Percentiles rank a stretch among this genome's conserved stretches.
Evolutionary conservation across 495 filamentous ascomycete species (phyloP).

Genomic region (Parathielavia appendiculata): DNA sequence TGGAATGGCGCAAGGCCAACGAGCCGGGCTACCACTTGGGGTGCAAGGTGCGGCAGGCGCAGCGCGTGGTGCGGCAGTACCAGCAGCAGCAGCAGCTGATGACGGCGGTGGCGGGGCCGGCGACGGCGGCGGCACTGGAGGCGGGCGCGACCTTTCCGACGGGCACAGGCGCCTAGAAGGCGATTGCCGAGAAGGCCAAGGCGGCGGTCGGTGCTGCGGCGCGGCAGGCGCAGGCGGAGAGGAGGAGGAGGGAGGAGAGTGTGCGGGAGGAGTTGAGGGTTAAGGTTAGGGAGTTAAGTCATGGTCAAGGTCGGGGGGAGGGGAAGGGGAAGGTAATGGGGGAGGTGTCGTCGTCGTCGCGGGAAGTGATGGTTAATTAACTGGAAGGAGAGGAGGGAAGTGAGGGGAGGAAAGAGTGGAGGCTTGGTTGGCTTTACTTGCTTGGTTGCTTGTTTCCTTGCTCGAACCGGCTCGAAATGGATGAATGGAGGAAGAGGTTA

Average conservation of each 20-base stretch:
- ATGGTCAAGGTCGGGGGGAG: background rate
- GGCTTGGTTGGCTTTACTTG: background rate
- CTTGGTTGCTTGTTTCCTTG: background rate
- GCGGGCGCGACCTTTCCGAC: too few relatives aligned
- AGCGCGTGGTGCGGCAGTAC: conserved; percentile 34
- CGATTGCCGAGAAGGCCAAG: conserved; percentile 31
- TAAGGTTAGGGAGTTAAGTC: conserved; percentile 16
- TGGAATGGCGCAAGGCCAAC: conserved; percentile 39
- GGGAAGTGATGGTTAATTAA: background rate
- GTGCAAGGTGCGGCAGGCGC: conserved; percentile 42
- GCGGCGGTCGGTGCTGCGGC: conserved; percentile 21
- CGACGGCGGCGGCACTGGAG: background rate
- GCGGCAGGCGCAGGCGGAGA: conserved; percentile 14
- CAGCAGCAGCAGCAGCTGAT: conserved; percentile 14
- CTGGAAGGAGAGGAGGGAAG: background rate
- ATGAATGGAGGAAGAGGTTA: too few relatives aligned
- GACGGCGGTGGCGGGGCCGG: background rate
- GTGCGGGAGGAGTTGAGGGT: conserved; percentile 18
- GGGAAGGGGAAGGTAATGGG: background rate
- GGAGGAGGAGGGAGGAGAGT: conserved; percentile 4
- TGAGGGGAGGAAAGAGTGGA: background rate
- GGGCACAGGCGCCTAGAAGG: conserved; percentile 18
- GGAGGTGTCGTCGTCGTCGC: background rate
- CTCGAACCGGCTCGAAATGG: too few relatives aligned
- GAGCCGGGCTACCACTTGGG: conserved; percentile 37